Base-by-base conservation (phyloP, 768 basidiomycete genomes). In the Mycena albidolilacea region DNA sequence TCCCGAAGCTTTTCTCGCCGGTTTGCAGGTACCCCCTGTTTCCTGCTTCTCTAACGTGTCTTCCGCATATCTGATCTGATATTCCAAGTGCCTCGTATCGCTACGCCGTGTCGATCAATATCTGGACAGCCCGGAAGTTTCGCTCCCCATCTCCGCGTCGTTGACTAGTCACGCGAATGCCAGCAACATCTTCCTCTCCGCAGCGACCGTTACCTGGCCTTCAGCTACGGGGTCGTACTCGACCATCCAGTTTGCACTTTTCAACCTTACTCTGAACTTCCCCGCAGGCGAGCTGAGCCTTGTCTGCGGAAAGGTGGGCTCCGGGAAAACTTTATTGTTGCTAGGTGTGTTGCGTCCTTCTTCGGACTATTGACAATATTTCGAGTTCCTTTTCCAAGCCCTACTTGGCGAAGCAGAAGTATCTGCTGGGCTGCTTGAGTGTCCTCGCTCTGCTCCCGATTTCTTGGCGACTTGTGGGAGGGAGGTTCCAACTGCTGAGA, bases 51-150 rank as follows among this genome's bases (percentile, higher is more conserved):
- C 30, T 6, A 12, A 3, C 11, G 6, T 30, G 14, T 43, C 10
- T 43, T 10, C 14, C 9, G 14, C 41, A 43, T 11, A 9, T 30
- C 14, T 48, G 46, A 48, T 17, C 12, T 19, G 5, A 30, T 17
- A 15, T 52, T 21, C 39, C 43, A 52, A 93, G 92, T 89, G 91
- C 69, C 86, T 94, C 55, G 94, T 98, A 19, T 97, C 95, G 11
- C 85, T 96, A 64, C 90, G 93, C 21, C 93, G 96, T 58, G 96
- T 98, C 73, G 96, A 97, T 78, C 96, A 94, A 77, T 98, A 97
- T 81, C 87, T 98, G 38, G 83, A 90, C 58, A 86, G 88, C 14
- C 87, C 88, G 2, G 97, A 98, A 81, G 90, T 97, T 21, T 79
- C 86, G 23, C 23, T 55, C 23, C 54, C 54, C 85, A 1, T 90